These are phyloP conservation scores for Adansonia digitata DNA, from an alignment of 345 rosid genomes.

Conservation along the genomic window DNA sequence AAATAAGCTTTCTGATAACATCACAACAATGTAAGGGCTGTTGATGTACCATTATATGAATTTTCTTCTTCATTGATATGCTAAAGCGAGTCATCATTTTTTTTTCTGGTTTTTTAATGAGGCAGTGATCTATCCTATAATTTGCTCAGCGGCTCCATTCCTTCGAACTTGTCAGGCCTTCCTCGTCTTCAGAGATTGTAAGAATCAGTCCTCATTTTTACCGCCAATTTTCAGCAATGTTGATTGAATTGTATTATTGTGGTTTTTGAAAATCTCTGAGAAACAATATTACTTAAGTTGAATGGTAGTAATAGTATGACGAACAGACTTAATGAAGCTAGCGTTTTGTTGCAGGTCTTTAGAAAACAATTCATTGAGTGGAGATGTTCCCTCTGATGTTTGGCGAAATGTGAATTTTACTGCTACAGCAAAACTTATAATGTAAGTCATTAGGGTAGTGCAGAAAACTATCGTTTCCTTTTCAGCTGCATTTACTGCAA, in stretches of 20 bases:
- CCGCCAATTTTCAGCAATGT: not conserved
- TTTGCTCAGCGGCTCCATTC: constrained; percentile 47
- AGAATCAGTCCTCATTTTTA: constrained; percentile 14
- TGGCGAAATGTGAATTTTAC: constrained; percentile 34
- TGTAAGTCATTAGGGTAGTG: constrained; percentile 28
- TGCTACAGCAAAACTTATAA: constrained; percentile 19
- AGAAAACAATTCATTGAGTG: constrained; percentile 35
- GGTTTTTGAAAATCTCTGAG: not conserved
- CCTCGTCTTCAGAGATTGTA: constrained; percentile 53
- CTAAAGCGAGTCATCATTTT: not conserved
- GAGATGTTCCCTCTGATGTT: constrained; percentile 33
- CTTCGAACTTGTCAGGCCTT: constrained; percentile 49
- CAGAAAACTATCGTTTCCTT: not conserved
- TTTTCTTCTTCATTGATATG: not conserved
- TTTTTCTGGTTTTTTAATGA: constrained; percentile 8
- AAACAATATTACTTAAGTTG: not conserved
- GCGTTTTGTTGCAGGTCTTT: constrained; percentile 33
- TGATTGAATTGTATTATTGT: not conserved
- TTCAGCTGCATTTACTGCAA: not conserved
- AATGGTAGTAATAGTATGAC: not conserved
- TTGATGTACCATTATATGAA: not conserved
- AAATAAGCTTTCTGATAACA: constrained; percentile 34
- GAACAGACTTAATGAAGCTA: not conserved
- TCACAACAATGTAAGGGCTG: constrained; percentile 41
- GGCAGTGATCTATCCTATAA: constrained; percentile 56